Conservation (phyloP, 768 basidiomycete species). For the Heimioporus sp. region DNA sequence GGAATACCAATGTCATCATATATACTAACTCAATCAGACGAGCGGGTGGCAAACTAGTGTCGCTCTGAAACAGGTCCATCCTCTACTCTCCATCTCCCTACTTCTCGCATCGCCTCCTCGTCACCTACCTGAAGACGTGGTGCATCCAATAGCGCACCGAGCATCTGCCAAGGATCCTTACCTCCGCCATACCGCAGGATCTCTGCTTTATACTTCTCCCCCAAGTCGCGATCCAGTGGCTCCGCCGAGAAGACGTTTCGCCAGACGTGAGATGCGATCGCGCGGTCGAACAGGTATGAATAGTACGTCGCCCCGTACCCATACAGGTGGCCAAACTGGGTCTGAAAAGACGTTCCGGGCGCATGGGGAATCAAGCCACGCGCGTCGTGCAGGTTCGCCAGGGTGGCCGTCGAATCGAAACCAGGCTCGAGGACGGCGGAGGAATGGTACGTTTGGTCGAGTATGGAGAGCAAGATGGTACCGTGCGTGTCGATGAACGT, state of each 20-base stretch:
- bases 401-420: slow-evolving; percentile 73
- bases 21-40: background rate
- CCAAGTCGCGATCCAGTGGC: slow-evolving; percentile 68
- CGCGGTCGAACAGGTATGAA: slow-evolving; percentile 94
- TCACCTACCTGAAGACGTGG: slow-evolving; percentile 73
- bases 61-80: slow-evolving; percentile 63
- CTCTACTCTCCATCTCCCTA: slow-evolving; percentile 86
- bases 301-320: slow-evolving; percentile 99
- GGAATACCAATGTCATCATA: background rate
- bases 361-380: slow-evolving; percentile 85
- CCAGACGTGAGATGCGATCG: slow-evolving; percentile 94
- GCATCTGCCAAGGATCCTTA: slow-evolving; percentile 92
- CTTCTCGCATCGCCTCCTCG: slow-evolving; percentile 80
- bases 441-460: slow-evolving; percentile 93
- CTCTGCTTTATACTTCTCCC: slow-evolving; percentile 78
- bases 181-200: slow-evolving; percentile 84
- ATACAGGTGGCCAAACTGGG: slow-evolving; percentile 92
- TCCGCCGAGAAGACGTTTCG: slow-evolving; percentile 63
- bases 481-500: slow-evolving; percentile 85
- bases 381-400: slow-evolving; percentile 59
- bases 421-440: slow-evolving; percentile 46
- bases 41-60: slow-evolving; percentile 39
- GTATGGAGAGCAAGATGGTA: slow-evolving; percentile 83
- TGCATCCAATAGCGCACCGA: slow-evolving; percentile 62
- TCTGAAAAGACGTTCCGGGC: slow-evolving; percentile 86